Conservation (phyloP, 2,329 filamentous ascomycete genomes). For the Neoscytalidium dimidiatum region DNA sequence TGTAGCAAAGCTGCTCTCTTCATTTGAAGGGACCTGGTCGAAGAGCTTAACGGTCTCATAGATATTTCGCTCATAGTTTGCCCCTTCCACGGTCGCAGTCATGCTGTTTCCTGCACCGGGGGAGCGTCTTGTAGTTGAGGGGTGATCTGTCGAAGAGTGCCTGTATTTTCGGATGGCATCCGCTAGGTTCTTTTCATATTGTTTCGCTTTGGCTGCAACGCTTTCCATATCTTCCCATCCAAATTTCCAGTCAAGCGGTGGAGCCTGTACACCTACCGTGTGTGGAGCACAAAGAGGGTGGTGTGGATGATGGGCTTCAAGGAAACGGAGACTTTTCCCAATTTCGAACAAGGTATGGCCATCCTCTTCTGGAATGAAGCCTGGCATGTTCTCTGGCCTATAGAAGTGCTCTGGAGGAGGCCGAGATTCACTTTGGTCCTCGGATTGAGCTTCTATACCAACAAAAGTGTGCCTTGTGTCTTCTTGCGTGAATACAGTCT, state of each 20-base stretch:
- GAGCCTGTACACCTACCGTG: slow-evolving; percentile 54
- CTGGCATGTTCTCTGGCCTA: slow-evolving; percentile 66
- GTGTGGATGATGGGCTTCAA: slow-evolving; percentile 68
- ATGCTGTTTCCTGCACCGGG: slow-evolving; percentile 25
- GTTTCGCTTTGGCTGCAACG: slow-evolving; percentile 61
- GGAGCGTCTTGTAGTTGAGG: not conserved
- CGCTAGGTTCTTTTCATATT: slow-evolving; percentile 50
- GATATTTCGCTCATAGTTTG: slow-evolving; percentile 1
- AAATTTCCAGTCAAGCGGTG: slow-evolving; percentile 67
- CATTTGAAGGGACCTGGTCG: not conserved
- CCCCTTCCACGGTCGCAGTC: slow-evolving; percentile 19
- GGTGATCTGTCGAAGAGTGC: not conserved
- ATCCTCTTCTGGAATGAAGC: slow-evolving; percentile 71
- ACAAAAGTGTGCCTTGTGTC: slow-evolving; percentile 27
- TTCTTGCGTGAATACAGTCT: slow-evolving; percentile 21
- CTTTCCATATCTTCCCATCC: slow-evolving; percentile 69
- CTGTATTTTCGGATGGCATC: slow-evolving; percentile 32
- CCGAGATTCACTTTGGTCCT: slow-evolving; percentile 23
- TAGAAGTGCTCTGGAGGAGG: slow-evolving; percentile 64
- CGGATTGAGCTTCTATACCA: slow-evolving; percentile 28
- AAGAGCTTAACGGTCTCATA: slow-evolving; percentile 11
- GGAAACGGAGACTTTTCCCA: slow-evolving; percentile 72
- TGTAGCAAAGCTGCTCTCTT: not conserved
- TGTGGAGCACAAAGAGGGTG: slow-evolving; percentile 66
- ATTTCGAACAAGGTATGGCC: slow-evolving; percentile 75